Evolutionary conservation across 108 stramenopile species (phyloP), one percentile per base, ranked within the genome.

Genomic region (Seminavis robusta): DNA sequence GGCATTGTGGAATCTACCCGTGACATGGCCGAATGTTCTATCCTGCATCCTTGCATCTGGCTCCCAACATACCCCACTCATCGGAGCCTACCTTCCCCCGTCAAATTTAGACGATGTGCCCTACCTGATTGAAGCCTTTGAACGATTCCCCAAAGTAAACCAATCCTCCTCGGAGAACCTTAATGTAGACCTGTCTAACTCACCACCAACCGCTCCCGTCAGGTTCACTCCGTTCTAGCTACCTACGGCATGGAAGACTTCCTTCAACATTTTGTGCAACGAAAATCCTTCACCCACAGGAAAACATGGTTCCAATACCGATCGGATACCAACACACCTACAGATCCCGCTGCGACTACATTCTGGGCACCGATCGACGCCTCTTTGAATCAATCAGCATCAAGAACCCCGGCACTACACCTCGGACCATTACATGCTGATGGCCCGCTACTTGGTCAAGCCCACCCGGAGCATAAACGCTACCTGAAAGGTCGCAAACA

Each of bases 231-330:
- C n/a, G n/a, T n/a, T n/a, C n/a, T n/a, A n/a, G n/a, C n/a, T 19
- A 19, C 16, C 44, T 16, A 17, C 16, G 44, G 44, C 8, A 9
- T 46, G n/a, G 16, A 46, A 17, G 44, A 46, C 17, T 16, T 46
- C 13, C 11, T 19, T 11, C 44, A 8, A 17, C 44, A 46, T 46
- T 46, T 56, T 41, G 32, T 42, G 66, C 52, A 47, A 55, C 44
- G 44, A 11, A 11, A 11, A 8, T 19, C 11, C 17, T 46, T 17
- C 17, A 9, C 13, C 8, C 44, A 46, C 17, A 8, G 44, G 13
- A 17, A 19, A 17, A 46, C 44, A 8, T 46, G 44, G 44, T n/a
- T 9, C 11, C 8, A 8, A 19, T n/a, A 16, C 8, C 44, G 44
- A 8, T n/a, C 9, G 9, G 44, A 17, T 8, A 8, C 13, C 8